phyloP scores from a whole-genome alignment of 2,329 filamentous ascomycete genomes.

The Colletotrichum lentis region DNA sequence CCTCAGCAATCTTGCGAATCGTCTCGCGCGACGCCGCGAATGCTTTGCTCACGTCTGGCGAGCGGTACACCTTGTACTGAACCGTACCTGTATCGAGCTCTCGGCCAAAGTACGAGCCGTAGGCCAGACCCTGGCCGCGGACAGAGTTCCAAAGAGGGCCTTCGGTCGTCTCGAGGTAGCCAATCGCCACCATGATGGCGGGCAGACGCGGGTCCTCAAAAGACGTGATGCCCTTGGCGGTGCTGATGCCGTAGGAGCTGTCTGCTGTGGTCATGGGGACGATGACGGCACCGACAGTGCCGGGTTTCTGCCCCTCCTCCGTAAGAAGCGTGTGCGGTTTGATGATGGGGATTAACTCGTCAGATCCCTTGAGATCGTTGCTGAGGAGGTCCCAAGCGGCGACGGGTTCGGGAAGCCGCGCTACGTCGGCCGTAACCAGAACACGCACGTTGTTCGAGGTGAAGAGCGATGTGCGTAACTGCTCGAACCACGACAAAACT shows the following conservation, averaged over 20 bases:
- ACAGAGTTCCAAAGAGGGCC: conserved; percentile 94
- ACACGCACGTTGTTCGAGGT: conserved; percentile 86
- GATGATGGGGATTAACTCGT: conserved; percentile 71
- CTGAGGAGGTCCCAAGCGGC: conserved; percentile 77
- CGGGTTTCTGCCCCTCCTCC: conserved; percentile 76
- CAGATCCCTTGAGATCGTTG: conserved; percentile 54
- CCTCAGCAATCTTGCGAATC: conserved; percentile 77
- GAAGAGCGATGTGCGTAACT: conserved; percentile 78
- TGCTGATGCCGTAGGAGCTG: conserved; percentile 85
- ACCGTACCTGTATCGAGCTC: conserved; percentile 82
- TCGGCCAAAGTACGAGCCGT: conserved; percentile 81
- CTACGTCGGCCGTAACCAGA: conserved; percentile 82
- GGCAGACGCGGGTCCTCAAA: conserved; percentile 82
- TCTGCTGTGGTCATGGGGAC: conserved; percentile 93
- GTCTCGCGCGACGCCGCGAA: conserved; percentile 79
- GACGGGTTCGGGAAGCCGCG: conserved; percentile 76
- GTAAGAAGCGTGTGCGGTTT: conserved; percentile 76
- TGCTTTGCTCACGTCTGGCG: conserved; percentile 87
- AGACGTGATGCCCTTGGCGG: conserved; percentile 75
- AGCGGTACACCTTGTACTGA: conserved; percentile 87
- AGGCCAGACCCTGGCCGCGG: conserved; percentile 91
- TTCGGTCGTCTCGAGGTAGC: conserved; percentile 92
- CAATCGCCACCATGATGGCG: conserved; percentile 84
- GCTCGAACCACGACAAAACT: conserved; percentile 80
- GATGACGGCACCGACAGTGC: conserved; percentile 76